Conservation (phyloP, 768 basidiomycete genomes). For the Mycena vulgaris region DNA sequence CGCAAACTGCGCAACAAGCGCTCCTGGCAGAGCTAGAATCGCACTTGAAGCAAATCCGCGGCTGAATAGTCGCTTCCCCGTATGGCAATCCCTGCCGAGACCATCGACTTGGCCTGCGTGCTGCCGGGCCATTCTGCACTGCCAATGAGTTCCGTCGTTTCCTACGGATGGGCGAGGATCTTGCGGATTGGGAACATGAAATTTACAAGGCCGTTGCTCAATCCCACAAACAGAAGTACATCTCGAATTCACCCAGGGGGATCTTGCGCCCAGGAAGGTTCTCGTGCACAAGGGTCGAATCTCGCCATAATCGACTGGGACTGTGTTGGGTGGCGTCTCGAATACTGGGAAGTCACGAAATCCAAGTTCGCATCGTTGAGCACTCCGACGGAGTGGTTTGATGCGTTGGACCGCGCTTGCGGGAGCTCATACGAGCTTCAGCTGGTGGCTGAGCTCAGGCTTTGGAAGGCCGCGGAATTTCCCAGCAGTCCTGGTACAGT, state of each 20-base stretch:
- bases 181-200: neutral
- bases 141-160: neutral
- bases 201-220: neutral
- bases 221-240: neutral
- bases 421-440: neutral
- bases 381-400: neutral
- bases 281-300: conserved; percentile 50
- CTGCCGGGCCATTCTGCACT: neutral
- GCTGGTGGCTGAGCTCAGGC: neutral
- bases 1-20: neutral
- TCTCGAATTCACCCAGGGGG: conserved; percentile 55
- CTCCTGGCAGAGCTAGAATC: neutral
- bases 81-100: neutral
- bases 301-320: conserved; percentile 55
- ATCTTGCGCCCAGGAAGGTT: conserved; percentile 59
- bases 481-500: neutral
- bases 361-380: neutral
- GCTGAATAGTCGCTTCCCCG: neutral
- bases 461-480: neutral
- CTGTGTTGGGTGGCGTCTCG: conserved; percentile 50
- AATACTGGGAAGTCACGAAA: conserved; percentile 48
- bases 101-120: neutral
- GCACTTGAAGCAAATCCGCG: neutral
- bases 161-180: neutral
- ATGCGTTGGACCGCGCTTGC: neutral